Conservation (phyloP, 2,329 filamentous ascomycete genomes). For the Fusarium redolens region DNA sequence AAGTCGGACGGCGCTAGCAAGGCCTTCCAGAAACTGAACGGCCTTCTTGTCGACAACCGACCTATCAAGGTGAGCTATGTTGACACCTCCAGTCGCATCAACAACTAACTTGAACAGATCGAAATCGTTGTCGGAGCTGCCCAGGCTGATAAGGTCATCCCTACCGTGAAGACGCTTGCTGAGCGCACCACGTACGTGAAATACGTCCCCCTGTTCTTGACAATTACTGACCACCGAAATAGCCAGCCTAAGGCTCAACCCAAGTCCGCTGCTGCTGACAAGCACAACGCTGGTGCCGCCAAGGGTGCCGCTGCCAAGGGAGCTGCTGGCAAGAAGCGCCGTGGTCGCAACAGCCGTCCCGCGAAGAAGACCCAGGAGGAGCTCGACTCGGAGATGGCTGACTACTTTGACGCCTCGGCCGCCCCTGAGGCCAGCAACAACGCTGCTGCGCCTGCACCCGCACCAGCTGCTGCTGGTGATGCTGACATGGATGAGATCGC, state of each 20-base stretch:
- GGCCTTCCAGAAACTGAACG: conserved; percentile 86
- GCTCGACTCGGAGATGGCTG: conserved; percentile 96
- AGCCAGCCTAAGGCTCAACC: conserved; percentile 65
- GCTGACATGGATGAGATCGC: conserved; percentile 75
- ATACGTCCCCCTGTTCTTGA: neutral
- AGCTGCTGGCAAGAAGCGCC: conserved; percentile 65
- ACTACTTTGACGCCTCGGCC: conserved; percentile 78
- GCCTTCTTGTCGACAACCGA: conserved; percentile 87
- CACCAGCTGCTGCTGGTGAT: conserved; percentile 63
- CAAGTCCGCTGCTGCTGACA: conserved; percentile 82
- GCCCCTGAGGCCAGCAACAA: conserved; percentile 58
- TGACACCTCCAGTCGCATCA: neutral
- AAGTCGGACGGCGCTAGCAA: conserved; percentile 85
- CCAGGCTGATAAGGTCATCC: conserved; percentile 73
- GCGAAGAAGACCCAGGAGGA: conserved; percentile 93
- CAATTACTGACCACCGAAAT: conserved; percentile 18
- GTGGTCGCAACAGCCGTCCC: conserved; percentile 67
- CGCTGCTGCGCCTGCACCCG: conserved; percentile 59
- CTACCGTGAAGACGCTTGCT: conserved; percentile 76
- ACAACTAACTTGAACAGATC: conserved; percentile 67
- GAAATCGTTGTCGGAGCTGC: conserved; percentile 89
- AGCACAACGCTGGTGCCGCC: conserved; percentile 66
- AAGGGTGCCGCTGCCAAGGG: conserved; percentile 57
- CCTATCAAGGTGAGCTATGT: conserved; percentile 81
- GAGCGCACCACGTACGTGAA: conserved; percentile 81